A percentile compares a stretch with the other conserved stretches of the same genome.
These are phyloP conservation scores for Ganoderma multipileum DNA, from an alignment of 1,284 basidiomycete species.

Conservation along the genomic window DNA sequence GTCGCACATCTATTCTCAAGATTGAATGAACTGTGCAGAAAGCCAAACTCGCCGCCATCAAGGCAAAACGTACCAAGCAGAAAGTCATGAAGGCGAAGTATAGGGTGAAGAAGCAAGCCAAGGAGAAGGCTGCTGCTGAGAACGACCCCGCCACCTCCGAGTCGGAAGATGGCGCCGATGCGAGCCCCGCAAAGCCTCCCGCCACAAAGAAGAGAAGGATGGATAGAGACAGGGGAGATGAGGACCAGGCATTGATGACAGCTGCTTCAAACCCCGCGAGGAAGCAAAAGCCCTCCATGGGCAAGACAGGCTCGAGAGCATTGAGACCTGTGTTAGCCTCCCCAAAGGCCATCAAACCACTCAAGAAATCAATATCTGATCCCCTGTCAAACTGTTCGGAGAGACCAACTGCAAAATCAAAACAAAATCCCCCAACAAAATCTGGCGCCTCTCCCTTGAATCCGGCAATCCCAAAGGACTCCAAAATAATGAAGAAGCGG, in stretches of 20 bases:
- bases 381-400: not conserved
- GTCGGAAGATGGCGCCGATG: not conserved
- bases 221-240: slow-evolving; percentile 3
- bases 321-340: not conserved
- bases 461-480: not conserved
- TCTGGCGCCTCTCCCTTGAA: not conserved
- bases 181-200: slow-evolving; percentile 23
- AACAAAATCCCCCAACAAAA: not conserved
- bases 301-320: not conserved
- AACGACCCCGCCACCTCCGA: slow-evolving; percentile 6
- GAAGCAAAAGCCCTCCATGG: slow-evolving; percentile 11
- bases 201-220: slow-evolving; percentile 40
- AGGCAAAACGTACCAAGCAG: slow-evolving; percentile 46
- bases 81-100: slow-evolving; percentile 43
- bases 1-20: not conserved
- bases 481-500: slow-evolving; percentile 18
- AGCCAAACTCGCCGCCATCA: slow-evolving; percentile 46
- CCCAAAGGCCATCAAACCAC: not conserved
- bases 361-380: not conserved
- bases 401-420: not conserved
- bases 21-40: slow-evolving; percentile 42
- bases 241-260: not conserved
- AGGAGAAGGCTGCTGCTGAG: slow-evolving; percentile 14
- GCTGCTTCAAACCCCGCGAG: slow-evolving; percentile 8
- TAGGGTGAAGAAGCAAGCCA: slow-evolving; percentile 31